These are phyloP conservation scores for Picea glauca DNA, from an alignment of 75 land plant species.

Conservation along the genomic window DNA sequence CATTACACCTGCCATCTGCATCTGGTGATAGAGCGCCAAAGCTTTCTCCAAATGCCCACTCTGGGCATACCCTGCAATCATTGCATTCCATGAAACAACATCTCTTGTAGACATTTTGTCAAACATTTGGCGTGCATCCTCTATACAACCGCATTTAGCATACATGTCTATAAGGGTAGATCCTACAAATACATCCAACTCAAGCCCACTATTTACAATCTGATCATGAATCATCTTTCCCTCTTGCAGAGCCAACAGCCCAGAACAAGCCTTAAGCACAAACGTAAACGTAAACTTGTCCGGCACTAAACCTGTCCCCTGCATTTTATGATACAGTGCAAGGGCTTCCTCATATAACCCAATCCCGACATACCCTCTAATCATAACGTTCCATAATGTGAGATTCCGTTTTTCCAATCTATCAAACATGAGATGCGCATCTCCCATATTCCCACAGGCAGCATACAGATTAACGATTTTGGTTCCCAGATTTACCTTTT, in stretches of 20 bases:
- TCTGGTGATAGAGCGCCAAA: neutral
- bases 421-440: neutral
- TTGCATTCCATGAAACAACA: conserved; percentile 32
- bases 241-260: neutral
- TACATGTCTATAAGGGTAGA: conserved; percentile 37
- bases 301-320: conserved; percentile 8
- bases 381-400: conserved; percentile 31
- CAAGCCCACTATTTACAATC: conserved; percentile 18
- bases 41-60: conserved; percentile 20
- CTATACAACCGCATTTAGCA: conserved; percentile 20
- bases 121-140: conserved; percentile 20
- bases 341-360: conserved; percentile 23
- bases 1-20: conserved; percentile 13
- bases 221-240: conserved; percentile 25
- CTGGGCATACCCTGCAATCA: conserved; percentile 19
- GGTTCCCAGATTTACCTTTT: neutral
- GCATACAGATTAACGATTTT: conserved; percentile 5
- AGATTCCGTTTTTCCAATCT: conserved; percentile 14
- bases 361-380: conserved; percentile 29
- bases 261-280: conserved; percentile 29
- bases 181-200: conserved; percentile 22
- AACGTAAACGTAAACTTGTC: conserved; percentile 28
- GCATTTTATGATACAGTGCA: conserved; percentile 19
- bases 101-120: conserved; percentile 22
- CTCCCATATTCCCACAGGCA: neutral